Base-by-base conservation (phyloP, 495 filamentous ascomycete species). In the Hypomontagnella monticulosa region DNA sequence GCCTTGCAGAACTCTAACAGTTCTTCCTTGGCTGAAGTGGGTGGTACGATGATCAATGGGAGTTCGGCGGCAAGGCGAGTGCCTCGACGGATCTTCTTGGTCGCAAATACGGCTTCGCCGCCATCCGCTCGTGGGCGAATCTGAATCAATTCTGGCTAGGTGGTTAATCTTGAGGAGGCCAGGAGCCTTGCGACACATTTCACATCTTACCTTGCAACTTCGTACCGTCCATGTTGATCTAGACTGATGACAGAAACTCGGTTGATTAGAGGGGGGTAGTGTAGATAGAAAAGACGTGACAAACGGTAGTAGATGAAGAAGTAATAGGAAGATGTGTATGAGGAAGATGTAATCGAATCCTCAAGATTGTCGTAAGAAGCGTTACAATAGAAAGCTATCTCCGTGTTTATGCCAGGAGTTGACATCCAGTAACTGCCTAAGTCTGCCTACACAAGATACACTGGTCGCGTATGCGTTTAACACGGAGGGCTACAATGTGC, bases 21-120 rank as follows among this genome's bases (percentile, higher is more conserved):
- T n/a, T 68, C 65, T 4, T 68, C 34, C 0, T 56, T 30, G 4
- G 38, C 36, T 11, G 65, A 34, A 6, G 37, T 16, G 5, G 52
- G 58, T n/a, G 65, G 65, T 27, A 68, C 8, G 1, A 19, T 48
- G 16, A 68, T 1, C 1, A 68, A 7, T 32, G 65, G 65, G 7
- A 20, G 15, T 53, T 68, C 65, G 3, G 58, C 37, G 19, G 38
- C 49, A 18, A 68, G n/a, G 30, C 65, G 65, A 20, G 65, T 68
- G 30, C 65, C 65, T 15, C 59, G 65, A 32, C 41, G 34, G 15
- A 68, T 63, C 15, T 59, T 14, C 14, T 3, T 16, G 6, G 27
- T 54, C 14, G 65, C 65, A 32, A 68, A 68, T 12, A 59, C 55
- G 4, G 46, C 54, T 49, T 54, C 48, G 11, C 36, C 30, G 7